Evolutionary conservation across 1,284 basidiomycete genomes (phyloP).

Genomic region (Veloboletus limbatus): DNA sequence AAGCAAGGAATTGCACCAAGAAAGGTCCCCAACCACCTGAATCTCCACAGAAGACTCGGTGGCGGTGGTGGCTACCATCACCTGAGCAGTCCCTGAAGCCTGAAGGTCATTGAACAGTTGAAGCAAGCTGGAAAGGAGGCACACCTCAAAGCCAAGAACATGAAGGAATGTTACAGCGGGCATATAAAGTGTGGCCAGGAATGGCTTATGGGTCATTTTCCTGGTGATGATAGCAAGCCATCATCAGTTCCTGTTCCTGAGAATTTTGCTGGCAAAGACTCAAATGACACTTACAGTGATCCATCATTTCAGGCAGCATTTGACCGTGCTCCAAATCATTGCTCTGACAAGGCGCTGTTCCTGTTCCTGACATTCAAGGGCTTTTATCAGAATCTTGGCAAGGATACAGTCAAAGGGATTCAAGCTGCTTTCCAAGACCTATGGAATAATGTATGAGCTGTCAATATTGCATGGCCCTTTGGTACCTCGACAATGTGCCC

Average conservation of each 20-base stretch:
- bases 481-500: too few relatives aligned
- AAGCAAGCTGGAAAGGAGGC: background rate
- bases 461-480: too few relatives aligned
- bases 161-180: background rate
- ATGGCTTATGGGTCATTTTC: background rate
- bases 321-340: background rate
- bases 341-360: background rate
- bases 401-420: background rate
- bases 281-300: background rate
- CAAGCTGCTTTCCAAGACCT: conserved; percentile 6
- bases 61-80: background rate
- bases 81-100: background rate
- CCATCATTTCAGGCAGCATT: background rate
- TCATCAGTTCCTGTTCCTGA: background rate
- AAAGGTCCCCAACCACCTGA: background rate
- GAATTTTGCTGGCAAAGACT: background rate
- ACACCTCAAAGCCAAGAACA: background rate
- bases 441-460: background rate
- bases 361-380: background rate
- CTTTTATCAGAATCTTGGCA: conserved; percentile 2
- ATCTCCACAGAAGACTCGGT: background rate
- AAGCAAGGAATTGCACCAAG: background rate
- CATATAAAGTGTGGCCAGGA: background rate
- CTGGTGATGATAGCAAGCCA: background rate
- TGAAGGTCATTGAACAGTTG: background rate